Percentiles rank a stretch among this genome's conserved stretches.
Conservation (phyloP, 2,329 filamentous ascomycete genomes). For the Pyrenophora teres region DNA sequence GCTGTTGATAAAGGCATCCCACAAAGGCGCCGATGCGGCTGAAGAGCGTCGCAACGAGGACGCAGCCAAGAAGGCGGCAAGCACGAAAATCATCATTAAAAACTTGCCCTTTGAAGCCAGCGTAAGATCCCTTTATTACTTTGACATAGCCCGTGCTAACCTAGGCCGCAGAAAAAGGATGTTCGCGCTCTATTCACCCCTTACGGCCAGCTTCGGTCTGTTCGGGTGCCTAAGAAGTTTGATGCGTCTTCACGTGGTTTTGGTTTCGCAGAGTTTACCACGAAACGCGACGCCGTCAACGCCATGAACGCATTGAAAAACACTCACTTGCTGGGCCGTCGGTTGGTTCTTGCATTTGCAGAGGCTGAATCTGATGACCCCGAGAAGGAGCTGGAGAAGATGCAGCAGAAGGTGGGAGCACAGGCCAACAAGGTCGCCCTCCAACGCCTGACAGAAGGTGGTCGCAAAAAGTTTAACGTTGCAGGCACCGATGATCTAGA, state of each 20-base stretch:
- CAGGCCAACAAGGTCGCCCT: constrained; percentile 90
- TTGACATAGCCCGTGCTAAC: constrained; percentile 23
- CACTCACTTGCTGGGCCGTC: constrained; percentile 89
- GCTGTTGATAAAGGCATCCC: constrained; percentile 81
- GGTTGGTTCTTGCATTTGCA: constrained; percentile 89
- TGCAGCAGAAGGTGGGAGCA: constrained; percentile 92
- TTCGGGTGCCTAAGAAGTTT: constrained; percentile 94
- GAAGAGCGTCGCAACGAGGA: constrained; percentile 85
- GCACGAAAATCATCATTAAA: constrained; percentile 96
- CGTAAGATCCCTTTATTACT: constrained; percentile 26
- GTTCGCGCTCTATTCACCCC: constrained; percentile 81
- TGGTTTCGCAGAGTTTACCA: constrained; percentile 95
- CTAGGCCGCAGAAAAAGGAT: constrained; percentile 72
- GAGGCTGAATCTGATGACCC: constrained; percentile 86
- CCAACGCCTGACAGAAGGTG: constrained; percentile 82
- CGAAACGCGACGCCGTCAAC: constrained; percentile 84
- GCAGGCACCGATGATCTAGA: constrained; percentile 66
- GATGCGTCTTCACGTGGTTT: constrained; percentile 88
- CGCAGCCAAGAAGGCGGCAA: constrained; percentile 76
- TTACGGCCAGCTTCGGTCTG: constrained; percentile 89
- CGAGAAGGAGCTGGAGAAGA: constrained; percentile 94
- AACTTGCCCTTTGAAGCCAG: constrained; percentile 91
- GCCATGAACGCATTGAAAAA: constrained; percentile 89
- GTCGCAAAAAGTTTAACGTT: constrained; percentile 88
- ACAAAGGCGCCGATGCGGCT: constrained; percentile 84